These are phyloP conservation scores for Penicillium sp. DNA, from an alignment of 2,329 filamentous ascomycete genomes.

Conservation along the genomic window DNA sequence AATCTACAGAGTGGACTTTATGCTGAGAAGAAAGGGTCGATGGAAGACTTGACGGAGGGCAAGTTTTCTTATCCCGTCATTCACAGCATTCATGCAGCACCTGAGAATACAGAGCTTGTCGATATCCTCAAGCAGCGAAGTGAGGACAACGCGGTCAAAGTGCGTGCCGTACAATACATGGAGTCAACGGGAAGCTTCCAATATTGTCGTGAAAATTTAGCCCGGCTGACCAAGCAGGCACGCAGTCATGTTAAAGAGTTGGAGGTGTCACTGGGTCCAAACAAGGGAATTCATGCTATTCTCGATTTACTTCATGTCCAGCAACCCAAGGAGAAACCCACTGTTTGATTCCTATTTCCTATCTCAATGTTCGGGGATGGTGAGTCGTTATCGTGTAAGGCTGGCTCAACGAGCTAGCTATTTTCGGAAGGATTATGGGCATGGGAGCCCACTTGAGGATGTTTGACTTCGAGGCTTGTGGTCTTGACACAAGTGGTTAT, in stretches of 20 bases:
- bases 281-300: background rate
- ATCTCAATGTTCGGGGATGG: background rate
- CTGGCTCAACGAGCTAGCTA: background rate
- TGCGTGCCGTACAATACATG: slow-evolving; percentile 9
- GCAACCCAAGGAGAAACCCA: background rate
- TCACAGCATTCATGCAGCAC: slow-evolving; percentile 11
- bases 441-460: no score
- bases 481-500: background rate
- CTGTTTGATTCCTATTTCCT: background rate
- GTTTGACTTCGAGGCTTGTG: background rate
- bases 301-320: background rate
- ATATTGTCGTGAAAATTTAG: background rate
- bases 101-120: slow-evolving; percentile 4
- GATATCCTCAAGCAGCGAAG: slow-evolving; percentile 13
- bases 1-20: background rate
- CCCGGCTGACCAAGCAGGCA: background rate
- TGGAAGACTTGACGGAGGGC: background rate
- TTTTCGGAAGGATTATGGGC: background rate
- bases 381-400: background rate
- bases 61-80: background rate
- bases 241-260: background rate
- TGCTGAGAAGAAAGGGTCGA: background rate
- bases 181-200: slow-evolving; percentile 13
- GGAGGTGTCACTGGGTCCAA: background rate
- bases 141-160: slow-evolving; percentile 11